Evolutionary conservation across 495 filamentous ascomycete genomes (phyloP), one percentile per base, ranked within the genome.

Genomic region (Xylaria sp.): DNA sequence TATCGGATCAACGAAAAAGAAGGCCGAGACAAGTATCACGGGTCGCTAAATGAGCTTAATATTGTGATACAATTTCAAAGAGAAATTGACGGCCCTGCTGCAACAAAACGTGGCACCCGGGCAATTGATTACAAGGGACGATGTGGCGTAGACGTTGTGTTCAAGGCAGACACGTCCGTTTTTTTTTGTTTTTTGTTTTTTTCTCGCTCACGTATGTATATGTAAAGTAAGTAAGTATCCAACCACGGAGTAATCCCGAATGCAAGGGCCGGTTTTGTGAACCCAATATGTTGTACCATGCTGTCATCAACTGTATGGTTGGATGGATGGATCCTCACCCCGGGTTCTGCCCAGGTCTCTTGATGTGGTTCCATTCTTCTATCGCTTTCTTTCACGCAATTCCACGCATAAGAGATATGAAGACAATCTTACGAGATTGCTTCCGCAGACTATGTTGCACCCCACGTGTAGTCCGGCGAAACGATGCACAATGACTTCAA

Each of bases 101-200:
- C 12, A 29, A 35, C 17, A 53, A 52, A 55, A 67, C 64, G 46
- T 53, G 64, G 64, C 64, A 67, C 12, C 12, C 48, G 48, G 48
- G 35, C 64, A 55, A 67, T 67, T 67, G 64, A 67, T 67, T 53
- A n/a, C 64, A 67, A 48, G 64, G 44, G 19, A n/a, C 9, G 40
- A 33, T 48, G 61, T 63, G 61, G 61, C 61, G 61, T 29, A 48
- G 7, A n/a, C 31, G 40, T 46, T 46, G 35, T 46, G 61, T 63
- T 63, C 9, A 19, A 31, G 41, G 33, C 9, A 33, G 29, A 37
- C 57, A 21, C 7, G 33, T n/a, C 19, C 1, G 29, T 35, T 14
- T 37, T 59, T 33, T 57, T 55, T 15, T 17, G 29, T 35, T 14
- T 37, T 59, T 33, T 57, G 29, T 15, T 17, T 7, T 2, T 26